Base-by-base conservation (phyloP, 345 rosid genomes). In the Reutealis trisperma region DNA sequence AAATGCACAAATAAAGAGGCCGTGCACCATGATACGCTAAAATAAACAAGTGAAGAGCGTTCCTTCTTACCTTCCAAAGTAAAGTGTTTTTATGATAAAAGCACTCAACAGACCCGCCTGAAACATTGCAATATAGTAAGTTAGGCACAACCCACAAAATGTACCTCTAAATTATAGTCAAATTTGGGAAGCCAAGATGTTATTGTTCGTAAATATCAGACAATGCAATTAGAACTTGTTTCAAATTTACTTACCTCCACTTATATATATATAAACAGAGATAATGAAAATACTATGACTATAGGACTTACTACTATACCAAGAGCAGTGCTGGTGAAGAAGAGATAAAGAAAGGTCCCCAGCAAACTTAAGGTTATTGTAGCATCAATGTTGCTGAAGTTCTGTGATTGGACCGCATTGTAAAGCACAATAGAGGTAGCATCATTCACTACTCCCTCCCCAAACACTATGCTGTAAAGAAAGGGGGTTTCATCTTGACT, bases 391-490 rank as follows among this genome's bases (percentile, higher is more conserved):
- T 84, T 34, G 77, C 34, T 74, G 71, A 85, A 77, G 63, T 87
- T 83, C 2, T 90, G 62, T 0, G 93, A 85, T 63, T 86, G 94
- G 24, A 90, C 88, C 24, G 96, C 79, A 55, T 90, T 90, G 84
- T 83, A 91, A 67, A 91, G 89, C 85, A 91, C 94, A 71, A 90
- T 88, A 24, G 94, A 91, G 55, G 94, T 91, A 42, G 92, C 94
- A 81, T 90, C 96, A 79, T 91, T 91, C 78, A 91, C 94, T 18
- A 91, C 92, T 80, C 96, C 96, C 70, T 91, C 96, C 67, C 91
- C 96, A 64, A 91, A 91, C 32, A 90, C 89, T 14, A 88, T 62
- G 75, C 96, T 90, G 78, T 91, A 91, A 63, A 91, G 94, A 81
- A 90, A 89, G 34, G 94, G 96, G 3, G 92, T 91, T 74, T 91